Conservation (phyloP, 73 alveolate genomes). For the Tetrahymena borealis region DNA sequence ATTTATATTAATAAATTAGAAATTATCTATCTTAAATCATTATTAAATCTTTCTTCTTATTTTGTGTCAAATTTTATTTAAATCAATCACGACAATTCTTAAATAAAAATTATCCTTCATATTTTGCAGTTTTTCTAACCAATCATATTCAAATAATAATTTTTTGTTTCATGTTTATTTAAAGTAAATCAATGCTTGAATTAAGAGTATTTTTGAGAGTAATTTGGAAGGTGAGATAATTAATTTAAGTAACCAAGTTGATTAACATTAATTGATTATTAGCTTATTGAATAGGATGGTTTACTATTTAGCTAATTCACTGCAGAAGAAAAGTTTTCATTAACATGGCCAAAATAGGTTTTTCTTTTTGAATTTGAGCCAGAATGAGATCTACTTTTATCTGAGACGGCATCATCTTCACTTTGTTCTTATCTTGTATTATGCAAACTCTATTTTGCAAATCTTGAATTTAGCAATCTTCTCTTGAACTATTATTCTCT, state of each 20-base stretch:
- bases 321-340: background rate
- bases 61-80: too few relatives aligned
- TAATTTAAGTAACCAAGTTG: background rate
- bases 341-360: background rate
- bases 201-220: background rate
- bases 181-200: background rate
- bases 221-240: background rate
- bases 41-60: too few relatives aligned
- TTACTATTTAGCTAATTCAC: background rate
- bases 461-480: background rate
- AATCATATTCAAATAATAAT: too few relatives aligned
- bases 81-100: too few relatives aligned
- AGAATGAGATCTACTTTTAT: background rate
- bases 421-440: background rate
- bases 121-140: too few relatives aligned
- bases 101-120: too few relatives aligned
- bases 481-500: background rate
- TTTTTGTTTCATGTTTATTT: too few relatives aligned
- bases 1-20: too few relatives aligned
- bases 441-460: background rate
- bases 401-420: background rate
- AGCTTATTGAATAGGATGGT: background rate
- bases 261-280: background rate
- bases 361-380: background rate
- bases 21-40: too few relatives aligned